Percentiles rank a stretch among this genome's conserved stretches.
These are phyloP conservation scores for Camellia sinensis DNA, from an alignment of 148 eudicot genomes.

Conservation along the genomic window DNA sequence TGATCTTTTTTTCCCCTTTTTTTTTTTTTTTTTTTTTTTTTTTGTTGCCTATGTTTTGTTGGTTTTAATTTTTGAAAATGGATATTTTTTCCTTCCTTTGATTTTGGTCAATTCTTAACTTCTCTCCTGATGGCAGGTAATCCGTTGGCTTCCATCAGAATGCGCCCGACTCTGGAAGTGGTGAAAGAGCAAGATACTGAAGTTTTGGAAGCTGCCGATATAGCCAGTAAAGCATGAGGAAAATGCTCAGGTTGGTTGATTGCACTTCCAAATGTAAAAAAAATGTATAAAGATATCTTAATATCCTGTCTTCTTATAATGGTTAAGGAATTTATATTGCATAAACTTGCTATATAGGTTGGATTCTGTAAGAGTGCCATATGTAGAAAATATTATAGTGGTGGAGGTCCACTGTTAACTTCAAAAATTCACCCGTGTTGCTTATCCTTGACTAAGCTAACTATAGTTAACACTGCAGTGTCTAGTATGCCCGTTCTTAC, in stretches of 20 bases:
- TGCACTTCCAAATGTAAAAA: background rate
- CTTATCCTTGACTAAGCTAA: no score
- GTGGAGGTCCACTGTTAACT: no score
- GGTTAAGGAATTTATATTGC: background rate
- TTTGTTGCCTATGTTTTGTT: background rate
- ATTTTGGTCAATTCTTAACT: conserved; percentile 8
- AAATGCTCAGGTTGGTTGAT: conserved; percentile 15
- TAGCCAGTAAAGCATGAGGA: conserved; percentile 17
- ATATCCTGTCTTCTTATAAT: background rate
- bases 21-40: background rate
- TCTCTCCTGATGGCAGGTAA: conserved; percentile 28
- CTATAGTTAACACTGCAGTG: no score
- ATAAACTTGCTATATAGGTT: background rate
- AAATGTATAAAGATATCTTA: background rate
- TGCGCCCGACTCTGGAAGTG: conserved; percentile 32
- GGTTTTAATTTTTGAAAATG: no score
- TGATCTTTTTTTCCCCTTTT: no score
- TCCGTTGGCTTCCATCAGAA: conserved; percentile 30
- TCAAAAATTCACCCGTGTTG: no score
- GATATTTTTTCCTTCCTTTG: background rate
- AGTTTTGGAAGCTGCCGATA: conserved; percentile 20
- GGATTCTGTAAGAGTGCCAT: background rate
- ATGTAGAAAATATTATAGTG: background rate
- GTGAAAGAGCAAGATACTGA: conserved; percentile 26
- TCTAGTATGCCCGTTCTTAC: no score